Conservation (phyloP, 768 basidiomycete species). For the Auriculariales sp. region DNA sequence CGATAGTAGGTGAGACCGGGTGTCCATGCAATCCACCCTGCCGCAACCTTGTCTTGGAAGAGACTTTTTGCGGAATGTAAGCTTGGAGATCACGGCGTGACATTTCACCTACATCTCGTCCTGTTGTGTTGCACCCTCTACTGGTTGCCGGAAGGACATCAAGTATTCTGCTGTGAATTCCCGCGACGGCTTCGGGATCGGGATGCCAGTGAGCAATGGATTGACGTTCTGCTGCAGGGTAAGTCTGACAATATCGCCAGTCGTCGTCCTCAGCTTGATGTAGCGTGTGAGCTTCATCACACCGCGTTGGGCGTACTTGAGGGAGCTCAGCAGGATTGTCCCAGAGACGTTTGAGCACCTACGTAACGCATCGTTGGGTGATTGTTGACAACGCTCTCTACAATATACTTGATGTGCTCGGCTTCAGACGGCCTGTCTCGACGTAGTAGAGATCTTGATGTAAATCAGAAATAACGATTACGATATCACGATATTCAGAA, state of each 20-base stretch:
- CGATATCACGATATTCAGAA: neutral
- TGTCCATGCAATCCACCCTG: slow-evolving; percentile 61
- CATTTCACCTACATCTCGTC: slow-evolving; percentile 29
- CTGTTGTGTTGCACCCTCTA: slow-evolving; percentile 21
- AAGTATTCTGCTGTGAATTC: slow-evolving; percentile 44
- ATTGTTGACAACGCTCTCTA: slow-evolving; percentile 44
- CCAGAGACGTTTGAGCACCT: neutral
- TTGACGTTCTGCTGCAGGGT: slow-evolving; percentile 49
- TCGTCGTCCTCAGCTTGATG: slow-evolving; percentile 69
- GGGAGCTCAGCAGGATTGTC: neutral
- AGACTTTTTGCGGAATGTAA: slow-evolving; percentile 19
- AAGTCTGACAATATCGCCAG: slow-evolving; percentile 38
- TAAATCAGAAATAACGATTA: neutral
- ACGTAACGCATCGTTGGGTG: slow-evolving; percentile 40
- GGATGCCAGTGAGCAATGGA: slow-evolving; percentile 42
- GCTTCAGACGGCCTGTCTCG: slow-evolving; percentile 39
- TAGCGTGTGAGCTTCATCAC: slow-evolving; percentile 64
- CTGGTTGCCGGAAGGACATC: slow-evolving; percentile 34
- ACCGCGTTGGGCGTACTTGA: slow-evolving; percentile 55
- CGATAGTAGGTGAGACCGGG: slow-evolving; percentile 29
- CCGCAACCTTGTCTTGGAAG: slow-evolving; percentile 38
- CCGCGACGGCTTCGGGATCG: slow-evolving; percentile 30
- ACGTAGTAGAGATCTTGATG: slow-evolving; percentile 43
- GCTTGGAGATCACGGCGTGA: neutral
- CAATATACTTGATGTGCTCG: slow-evolving; percentile 15